A percentile compares a stretch with the other conserved stretches of the same genome.
These are phyloP conservation scores for Priceomyces carsonii DNA, from an alignment of 805 yeast genomes.

Conservation along the genomic window DNA sequence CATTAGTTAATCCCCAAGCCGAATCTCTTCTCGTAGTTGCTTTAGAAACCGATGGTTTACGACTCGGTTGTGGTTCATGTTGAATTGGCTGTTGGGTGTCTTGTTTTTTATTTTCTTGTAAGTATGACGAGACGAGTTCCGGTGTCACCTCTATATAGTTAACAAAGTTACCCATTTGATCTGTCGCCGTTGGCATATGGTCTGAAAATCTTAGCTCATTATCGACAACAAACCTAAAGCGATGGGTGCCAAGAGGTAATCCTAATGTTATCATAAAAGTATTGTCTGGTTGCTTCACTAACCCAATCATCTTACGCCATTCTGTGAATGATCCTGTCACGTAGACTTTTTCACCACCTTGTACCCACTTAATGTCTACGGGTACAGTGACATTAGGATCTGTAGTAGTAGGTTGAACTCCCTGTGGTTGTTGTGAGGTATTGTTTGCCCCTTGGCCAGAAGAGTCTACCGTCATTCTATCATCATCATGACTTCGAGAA, in stretches of 20 bases:
- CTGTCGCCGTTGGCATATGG: conserved; percentile 93
- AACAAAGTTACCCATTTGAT: conserved; percentile 93
- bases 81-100: conserved; percentile 12
- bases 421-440: conserved; percentile 5
- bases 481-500: conserved; percentile 8
- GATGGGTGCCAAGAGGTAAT: conserved; percentile 86
- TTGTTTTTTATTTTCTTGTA: conserved; percentile 23
- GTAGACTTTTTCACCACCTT: conserved; percentile 94
- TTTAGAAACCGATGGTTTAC: conserved; percentile 32
- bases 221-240: conserved; percentile 91
- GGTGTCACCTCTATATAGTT: conserved; percentile 79
- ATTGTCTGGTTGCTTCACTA: conserved; percentile 55
- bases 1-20: conserved; percentile 60
- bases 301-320: conserved; percentile 96
- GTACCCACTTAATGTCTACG: conserved; percentile 84
- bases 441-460: conserved; percentile 5
- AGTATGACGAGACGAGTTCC: conserved; percentile 33
- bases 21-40: conserved; percentile 51
- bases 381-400: conserved; percentile 42
- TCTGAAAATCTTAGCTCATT: conserved; percentile 89
- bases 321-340: conserved; percentile 98
- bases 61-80: conserved; percentile 12
- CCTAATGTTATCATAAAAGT: conserved; percentile 69
- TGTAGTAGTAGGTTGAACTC: conserved; percentile 8
- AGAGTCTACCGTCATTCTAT: conserved; percentile 21